Evolutionary conservation across 345 rosid species (phyloP), one percentile per base, ranked within the genome.

Genomic region (Excoecaria cochinchinensis): DNA sequence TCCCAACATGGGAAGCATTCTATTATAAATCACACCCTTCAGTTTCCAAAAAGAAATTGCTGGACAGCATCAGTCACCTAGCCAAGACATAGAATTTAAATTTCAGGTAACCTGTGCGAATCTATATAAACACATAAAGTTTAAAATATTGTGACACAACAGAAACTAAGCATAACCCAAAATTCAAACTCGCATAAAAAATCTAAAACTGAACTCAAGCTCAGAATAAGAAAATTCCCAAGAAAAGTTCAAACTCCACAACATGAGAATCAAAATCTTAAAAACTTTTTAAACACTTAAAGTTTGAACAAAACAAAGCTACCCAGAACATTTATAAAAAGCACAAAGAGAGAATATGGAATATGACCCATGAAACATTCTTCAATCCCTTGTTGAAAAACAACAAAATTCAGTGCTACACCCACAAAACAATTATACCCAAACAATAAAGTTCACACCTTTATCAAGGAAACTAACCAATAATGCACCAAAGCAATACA

Each of bases 21-120:
- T 47, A 24, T 38, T 10, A 44, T 10, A 57, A 70, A 51, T n/a
- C 72, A 70, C 52, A 71, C 73, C 79, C 78, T 78, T 76, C 58
- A 72, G 47, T 59, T 80, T 78, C 84, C 75, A 50, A 31, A 16
- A 21, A 24, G 58, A 51, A 11, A 59, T 79, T 73, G 79, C 59
- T 2, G 68, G 64, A 73, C 66, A 59, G 48, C 76, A 40, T 46
- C 47, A 60, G 71, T 75, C 79, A 86, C 66, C 82, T 76, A 67
- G 57, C 46, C 64, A 76, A 65, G 38, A 62, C 62, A 42, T 51
- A 77, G 63, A 42, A 64, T 38, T 39, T 72, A 72, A 75, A 78
- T 53, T 68, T 83, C 76, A 73, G 60, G 73, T 25, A 74, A 59
- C 66, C 50, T 67, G 65, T 61, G 64, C 56, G 67, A 76, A 81